Base-by-base conservation (phyloP, 129 eudicot species). In the Chrysanthemum lavandulifolium region DNA sequence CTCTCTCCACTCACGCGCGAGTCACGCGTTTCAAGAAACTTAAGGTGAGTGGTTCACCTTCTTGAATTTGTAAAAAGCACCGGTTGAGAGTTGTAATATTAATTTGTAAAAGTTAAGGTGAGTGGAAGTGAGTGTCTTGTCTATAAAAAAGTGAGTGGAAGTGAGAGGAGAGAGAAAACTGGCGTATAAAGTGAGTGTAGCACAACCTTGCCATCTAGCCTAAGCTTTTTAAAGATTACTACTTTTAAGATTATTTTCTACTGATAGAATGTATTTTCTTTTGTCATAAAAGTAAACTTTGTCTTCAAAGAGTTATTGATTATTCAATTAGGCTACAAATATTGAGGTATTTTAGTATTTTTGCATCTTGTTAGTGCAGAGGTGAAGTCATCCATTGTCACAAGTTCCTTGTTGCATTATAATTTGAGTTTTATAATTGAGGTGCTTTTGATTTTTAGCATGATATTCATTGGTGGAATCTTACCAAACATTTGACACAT, bases 401-500 rank as follows among this genome's bases (percentile, higher is more conserved):
- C 47, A 6, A 68, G 74, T 59, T 59, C 53, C n/a, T 76, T 63
- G 27, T 54, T 51, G 67, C 43, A 27, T 25, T 53, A 27, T 78
- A 54, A 8, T 54, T 53, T 62, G 59, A 50, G 47, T 73, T 25
- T 40, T 52, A 12, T 36, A 74, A 54, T 65, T 56, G 33, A 48
- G 61, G 73, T 63, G 61, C 77, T 72, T 78, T 78, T 78, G 82
- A 68, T 60, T 66, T 78, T 56, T 72, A 78, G 73, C 78, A 47
- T 65, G 31, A 71, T 72, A 65, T 78, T 71, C 73, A 72, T 25
- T 71, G 62, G 21, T 55, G 68, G 78, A 64, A 78, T 78, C 82
- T 65, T 78, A 78, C 82, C 82, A 72, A 78, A 78, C 73, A 78
- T 72, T 53, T 78, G 82, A 56, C 82, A 64, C 60, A 47, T 27